These are phyloP conservation scores for Sugiyamaella floridensis DNA, from an alignment of 805 yeast species.

Conservation along the genomic window DNA sequence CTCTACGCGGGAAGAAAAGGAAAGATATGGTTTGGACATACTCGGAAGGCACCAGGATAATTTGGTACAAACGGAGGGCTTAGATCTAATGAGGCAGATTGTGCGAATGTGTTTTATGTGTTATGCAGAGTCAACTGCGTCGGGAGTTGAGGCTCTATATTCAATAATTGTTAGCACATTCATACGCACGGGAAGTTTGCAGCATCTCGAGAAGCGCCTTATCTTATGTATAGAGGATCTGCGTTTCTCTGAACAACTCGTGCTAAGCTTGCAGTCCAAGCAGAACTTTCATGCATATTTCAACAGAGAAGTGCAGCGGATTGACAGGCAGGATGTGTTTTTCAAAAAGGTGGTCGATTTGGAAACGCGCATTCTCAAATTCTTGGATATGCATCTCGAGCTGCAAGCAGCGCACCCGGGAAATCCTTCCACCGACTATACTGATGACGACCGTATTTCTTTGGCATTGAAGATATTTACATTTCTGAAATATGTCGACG, in stretches of 20 bases:
- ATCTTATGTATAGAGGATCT: slow-evolving; percentile 48
- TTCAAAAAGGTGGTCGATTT: background rate
- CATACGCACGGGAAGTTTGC: background rate
- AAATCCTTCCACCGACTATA: slow-evolving; percentile 78
- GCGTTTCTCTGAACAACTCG: background rate
- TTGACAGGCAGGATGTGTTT: background rate
- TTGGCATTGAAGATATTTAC: slow-evolving; percentile 69
- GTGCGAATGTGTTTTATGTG: background rate
- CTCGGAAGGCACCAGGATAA: slow-evolving; percentile 62
- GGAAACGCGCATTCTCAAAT: slow-evolving; percentile 33
- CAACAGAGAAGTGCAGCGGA: background rate
- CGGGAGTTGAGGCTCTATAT: background rate
- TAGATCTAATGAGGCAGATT: background rate
- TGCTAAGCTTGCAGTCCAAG: background rate
- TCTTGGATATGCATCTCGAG: slow-evolving; percentile 58
- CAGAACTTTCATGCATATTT: background rate
- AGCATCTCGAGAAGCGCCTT: background rate
- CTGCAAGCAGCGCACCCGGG: slow-evolving; percentile 70
- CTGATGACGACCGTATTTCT: slow-evolving; percentile 44
- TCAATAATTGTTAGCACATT: background rate
- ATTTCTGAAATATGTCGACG: slow-evolving; percentile 66
- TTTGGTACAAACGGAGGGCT: background rate
- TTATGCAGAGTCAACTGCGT: background rate
- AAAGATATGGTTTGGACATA: slow-evolving; percentile 51
- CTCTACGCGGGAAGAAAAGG: slow-evolving; percentile 42